Evolutionary conservation across 2,329 filamentous ascomycete species (phyloP), one percentile per base, ranked within the genome.

Genomic region (Aureobasidium pullulans): DNA sequence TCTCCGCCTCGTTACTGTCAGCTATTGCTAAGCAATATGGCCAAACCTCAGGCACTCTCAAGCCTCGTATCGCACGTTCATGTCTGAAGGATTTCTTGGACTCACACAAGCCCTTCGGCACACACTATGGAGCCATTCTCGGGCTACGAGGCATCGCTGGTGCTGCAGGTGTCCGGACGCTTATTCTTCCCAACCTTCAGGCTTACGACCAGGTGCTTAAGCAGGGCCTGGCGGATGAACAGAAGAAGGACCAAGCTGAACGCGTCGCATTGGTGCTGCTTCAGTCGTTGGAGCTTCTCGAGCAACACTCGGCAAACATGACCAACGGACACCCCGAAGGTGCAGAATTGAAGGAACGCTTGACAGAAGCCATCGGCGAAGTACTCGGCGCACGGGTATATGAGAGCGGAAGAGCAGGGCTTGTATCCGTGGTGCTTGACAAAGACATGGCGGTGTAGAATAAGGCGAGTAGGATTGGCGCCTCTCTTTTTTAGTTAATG

Each of bases 71-170:
- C 32, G 92, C 91, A 4, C 84, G 94, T n/a, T 94, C 92, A 0
- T 96, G 91, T 68, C 82, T 97, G 36, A 96, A 96, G 75, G 86
- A 88, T 67, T 93, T 96, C 72, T 82, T 99, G 32, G 92, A 96
- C 68, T 89, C 90, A 0, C 84, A 86, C 44, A 90, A 92, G 69
- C 86, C 91, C 0, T 83, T 91, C 0, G 85, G 89, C 1, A 87
- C 93, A 1, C 89, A 96, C 68, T 99, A 94, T 70, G 94, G 94
- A 46, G 90, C 93, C 6, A 81, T 99, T 23, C 82, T 86, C 32
- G 93, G 92, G 1, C 78, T 99, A 2, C 81, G 87, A 1, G 84
- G 87, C 1, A 86, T 95, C 28, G 90, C 91, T 29, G 91, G 86
- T 9, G 68, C 79, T 0, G 84, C 87, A 61, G 82, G 84, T 23